Conservation (phyloP, 148 eudicot species). For the Chenopodium quinoa region DNA sequence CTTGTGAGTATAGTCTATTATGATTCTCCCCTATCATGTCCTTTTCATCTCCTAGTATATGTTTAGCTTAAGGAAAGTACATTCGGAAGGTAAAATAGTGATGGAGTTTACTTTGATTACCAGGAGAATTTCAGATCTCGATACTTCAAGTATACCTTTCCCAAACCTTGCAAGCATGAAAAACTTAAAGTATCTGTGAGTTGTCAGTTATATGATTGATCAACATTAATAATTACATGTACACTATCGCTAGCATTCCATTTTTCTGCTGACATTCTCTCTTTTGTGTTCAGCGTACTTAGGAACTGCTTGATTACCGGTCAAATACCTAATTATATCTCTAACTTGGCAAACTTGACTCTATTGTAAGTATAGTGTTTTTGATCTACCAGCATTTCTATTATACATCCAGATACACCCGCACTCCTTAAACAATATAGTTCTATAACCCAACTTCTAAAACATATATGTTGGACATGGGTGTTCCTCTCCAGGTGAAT, state of each 20-base stretch:
- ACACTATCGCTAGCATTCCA: background rate
- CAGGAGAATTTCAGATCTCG: constrained; percentile 81
- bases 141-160: constrained; percentile 34
- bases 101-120: constrained; percentile 19
- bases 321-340: constrained; percentile 49
- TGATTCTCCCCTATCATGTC: background rate
- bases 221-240: background rate
- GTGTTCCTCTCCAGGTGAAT: background rate
- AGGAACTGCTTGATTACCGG: constrained; percentile 69
- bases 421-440: too few relatives aligned
- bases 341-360: constrained; percentile 24
- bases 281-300: constrained; percentile 47
- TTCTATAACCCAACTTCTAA: too few relatives aligned
- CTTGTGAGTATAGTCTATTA: constrained; percentile 46
- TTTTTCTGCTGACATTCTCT: background rate
- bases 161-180: constrained; percentile 51
- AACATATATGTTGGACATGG: background rate
- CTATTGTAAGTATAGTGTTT: constrained; percentile 21
- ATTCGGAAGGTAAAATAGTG: background rate
- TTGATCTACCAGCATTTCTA: background rate
- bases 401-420: background rate
- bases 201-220: background rate
- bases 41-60: background rate
- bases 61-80: background rate
- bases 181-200: constrained; percentile 48